phyloP scores from a whole-genome alignment of 2,329 filamentous ascomycete species.

The Penicillium sp. region DNA sequence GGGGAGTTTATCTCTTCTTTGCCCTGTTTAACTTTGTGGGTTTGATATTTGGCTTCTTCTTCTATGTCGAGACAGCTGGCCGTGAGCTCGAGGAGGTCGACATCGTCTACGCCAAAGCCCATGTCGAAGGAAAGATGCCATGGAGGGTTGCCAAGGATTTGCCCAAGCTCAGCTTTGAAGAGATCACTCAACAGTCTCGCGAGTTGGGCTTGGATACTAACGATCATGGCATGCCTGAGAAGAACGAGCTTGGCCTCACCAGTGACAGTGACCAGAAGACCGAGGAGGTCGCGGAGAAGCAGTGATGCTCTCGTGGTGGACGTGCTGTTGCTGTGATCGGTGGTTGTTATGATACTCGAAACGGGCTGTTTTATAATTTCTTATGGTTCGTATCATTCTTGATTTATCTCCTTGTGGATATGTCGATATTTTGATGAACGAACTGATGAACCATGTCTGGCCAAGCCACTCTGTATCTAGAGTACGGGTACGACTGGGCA shows the following conservation, averaged over 20 bases:
- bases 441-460: slow-evolving; percentile 1
- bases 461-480: background rate
- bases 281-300: background rate
- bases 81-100: slow-evolving; percentile 97
- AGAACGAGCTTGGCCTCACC: slow-evolving; percentile 1
- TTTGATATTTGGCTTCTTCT: slow-evolving; percentile 90
- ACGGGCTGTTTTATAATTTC: background rate
- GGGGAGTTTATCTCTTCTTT: slow-evolving; percentile 27
- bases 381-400: background rate
- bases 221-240: background rate
- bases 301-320: background rate
- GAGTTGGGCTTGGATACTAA: background rate
- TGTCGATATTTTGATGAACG: slow-evolving; percentile 1
- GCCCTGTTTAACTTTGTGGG: slow-evolving; percentile 61
- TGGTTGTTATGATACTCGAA: background rate
- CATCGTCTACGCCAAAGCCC: slow-evolving; percentile 88
- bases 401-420: background rate
- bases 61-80: slow-evolving; percentile 77
- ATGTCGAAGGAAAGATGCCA: slow-evolving; percentile 97
- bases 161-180: slow-evolving; percentile 90
- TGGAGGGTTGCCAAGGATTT: slow-evolving; percentile 97
- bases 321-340: background rate
- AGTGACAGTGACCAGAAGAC: slow-evolving; percentile 2
- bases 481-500: background rate
- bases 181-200: slow-evolving; percentile 62